These are phyloP conservation scores for Entomortierella chlamydospora DNA, from an alignment of 192 early-diverging fungal genomes.

Conservation along the genomic window DNA sequence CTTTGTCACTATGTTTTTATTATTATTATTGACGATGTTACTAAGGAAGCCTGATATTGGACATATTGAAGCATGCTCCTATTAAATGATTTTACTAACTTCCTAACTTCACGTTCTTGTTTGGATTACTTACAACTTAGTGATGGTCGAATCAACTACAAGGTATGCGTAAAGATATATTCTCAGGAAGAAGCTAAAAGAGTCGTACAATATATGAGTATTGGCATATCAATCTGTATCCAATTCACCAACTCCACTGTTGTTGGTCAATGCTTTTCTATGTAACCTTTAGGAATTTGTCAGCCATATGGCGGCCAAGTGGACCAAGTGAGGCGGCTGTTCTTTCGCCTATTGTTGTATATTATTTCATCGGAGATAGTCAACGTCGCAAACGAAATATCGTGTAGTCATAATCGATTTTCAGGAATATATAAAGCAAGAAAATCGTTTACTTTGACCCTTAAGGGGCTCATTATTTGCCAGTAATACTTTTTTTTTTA, in stretches of 20 bases:
- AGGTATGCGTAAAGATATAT: slow-evolving; percentile 8
- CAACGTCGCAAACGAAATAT: background rate
- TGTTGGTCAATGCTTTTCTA: too few species aligned
- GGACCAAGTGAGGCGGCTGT: slow-evolving; percentile 44
- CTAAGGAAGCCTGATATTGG: too few species aligned
- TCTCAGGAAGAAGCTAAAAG: too few species aligned
- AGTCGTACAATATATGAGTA: too few species aligned
- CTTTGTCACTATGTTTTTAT: too few species aligned
- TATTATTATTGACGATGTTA: too few species aligned
- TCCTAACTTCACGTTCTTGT: background rate
- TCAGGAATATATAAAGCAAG: background rate
- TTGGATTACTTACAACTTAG: slow-evolving; percentile 10
- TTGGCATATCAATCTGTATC: too few species aligned
- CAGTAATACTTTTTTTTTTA: too few species aligned
- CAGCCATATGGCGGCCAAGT: slow-evolving; percentile 67
- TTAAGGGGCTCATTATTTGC: too few species aligned
- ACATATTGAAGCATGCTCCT: too few species aligned
- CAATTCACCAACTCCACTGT: too few species aligned
- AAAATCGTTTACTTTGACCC: too few species aligned
- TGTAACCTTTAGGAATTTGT: slow-evolving; percentile 67
- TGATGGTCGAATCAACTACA: slow-evolving; percentile 53
- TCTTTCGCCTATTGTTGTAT: slow-evolving; percentile 7
- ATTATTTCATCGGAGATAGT: slow-evolving; percentile 18
- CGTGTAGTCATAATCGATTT: background rate
- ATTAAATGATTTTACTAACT: background rate